Percentiles rank a stretch among this genome's conserved stretches.
Conservation (phyloP, 345 rosid species). For the Aegle marmelos region DNA sequence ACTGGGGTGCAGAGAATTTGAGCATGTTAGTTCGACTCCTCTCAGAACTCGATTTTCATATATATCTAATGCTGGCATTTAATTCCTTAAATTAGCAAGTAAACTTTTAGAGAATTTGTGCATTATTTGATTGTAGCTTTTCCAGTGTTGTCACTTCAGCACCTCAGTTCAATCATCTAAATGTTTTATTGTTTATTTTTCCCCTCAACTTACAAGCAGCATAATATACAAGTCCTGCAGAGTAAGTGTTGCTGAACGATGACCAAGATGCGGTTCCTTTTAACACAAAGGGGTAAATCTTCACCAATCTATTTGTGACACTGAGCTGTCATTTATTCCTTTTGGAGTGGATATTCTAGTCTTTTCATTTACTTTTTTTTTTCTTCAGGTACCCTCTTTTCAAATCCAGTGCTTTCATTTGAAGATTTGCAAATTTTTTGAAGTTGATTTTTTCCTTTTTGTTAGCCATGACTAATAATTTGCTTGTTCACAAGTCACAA, state of each 20-base stretch:
- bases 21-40: not conserved
- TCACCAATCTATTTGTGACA: not conserved
- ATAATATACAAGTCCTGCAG: slow-evolving; percentile 13
- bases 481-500: too few relatives aligned
- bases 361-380: too few relatives aligned
- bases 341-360: not conserved
- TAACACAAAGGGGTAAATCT: not conserved
- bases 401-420: not conserved
- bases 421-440: not conserved
- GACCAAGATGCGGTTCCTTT: slow-evolving; percentile 23
- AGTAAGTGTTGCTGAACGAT: slow-evolving; percentile 44
- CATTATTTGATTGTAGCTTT: not conserved
- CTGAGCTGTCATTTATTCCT: not conserved
- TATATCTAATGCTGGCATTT: not conserved
- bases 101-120: not conserved
- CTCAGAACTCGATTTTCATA: not conserved
- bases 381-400: not conserved
- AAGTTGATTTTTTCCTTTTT: too few relatives aligned
- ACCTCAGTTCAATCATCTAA: not conserved
- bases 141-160: not conserved
- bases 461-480: too few relatives aligned
- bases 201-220: not conserved
- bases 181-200: not conserved
- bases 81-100: not conserved
- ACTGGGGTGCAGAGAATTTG: not conserved